Evolutionary conservation across 176 grass and related monocot genomes (phyloP), one percentile per base, ranked within the genome.

Genomic region (Puya raimondii): DNA sequence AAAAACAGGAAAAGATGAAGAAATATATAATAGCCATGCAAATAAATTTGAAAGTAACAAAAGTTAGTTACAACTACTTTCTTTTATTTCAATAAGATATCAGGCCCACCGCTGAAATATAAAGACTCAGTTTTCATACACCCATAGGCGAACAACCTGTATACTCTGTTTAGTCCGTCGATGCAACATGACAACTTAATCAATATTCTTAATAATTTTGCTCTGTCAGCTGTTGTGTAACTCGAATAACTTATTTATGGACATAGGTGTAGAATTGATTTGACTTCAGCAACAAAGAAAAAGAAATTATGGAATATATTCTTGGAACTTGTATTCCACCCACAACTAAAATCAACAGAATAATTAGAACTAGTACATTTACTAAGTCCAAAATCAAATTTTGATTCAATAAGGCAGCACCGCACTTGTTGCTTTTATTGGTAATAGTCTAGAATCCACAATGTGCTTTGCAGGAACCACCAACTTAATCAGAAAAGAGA

Each of bases 1-100:
- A 23, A 22, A 22, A 53, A 56, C 27, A n/a, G 26, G 49, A 76
- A 73, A 73, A 53, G 21, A 72, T 42, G 42, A 47, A 61, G 56
- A 61, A 20, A 22, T 18, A 61, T 20, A 21, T 61, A 20, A 61
- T 7, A 57, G 13, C n/a, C 53, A 57, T 57, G 53, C 13, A 57
- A 57, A 57, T 17, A 61, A 61, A 15, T 20, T 61, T 6, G 33
- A 61, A 61, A n/a, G 16, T 61, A 23, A 70, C 23, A 23, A 50
- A 5, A 23, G 50, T 16, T 69, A 18, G 9, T 61, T 61, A 11
- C 2, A 42, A 13, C 14, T 21, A 61, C 10, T 61, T 61, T 1
- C 56, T n/a, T 61, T 20, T 20, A 18, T 61, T 20, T 61, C 10
- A 22, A 22, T 18, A 18, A 61, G 17, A 59, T 59, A 59, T 3